A percentile compares a stretch with the other conserved stretches of the same genome.
Evolutionary conservation across 139 green algal species (phyloP).

Genomic region (Zygnema circumcarinatum): DNA sequence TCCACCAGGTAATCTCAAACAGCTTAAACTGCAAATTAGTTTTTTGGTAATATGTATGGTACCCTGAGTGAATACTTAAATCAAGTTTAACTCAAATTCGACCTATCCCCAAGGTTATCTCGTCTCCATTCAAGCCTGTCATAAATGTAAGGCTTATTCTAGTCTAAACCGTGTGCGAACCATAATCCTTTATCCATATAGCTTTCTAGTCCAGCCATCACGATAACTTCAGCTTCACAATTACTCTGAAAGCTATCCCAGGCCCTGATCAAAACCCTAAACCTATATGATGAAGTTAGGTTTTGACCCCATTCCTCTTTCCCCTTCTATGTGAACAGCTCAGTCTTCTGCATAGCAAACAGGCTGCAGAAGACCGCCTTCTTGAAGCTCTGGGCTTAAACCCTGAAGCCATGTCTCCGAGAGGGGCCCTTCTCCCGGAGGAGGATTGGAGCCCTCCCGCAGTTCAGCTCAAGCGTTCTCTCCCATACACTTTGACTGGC

Average conservation of each 20-base stretch:
- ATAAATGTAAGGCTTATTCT: no score
- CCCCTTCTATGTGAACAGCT: neutral
- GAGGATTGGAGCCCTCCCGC: slow-evolving; percentile 4
- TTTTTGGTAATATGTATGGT: slow-evolving; percentile 12
- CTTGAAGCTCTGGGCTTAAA: neutral
- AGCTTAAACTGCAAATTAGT: slow-evolving; percentile 71
- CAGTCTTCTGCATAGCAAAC: neutral
- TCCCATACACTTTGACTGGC: slow-evolving; percentile 68
- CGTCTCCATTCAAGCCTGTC: neutral
- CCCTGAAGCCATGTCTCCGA: neutral
- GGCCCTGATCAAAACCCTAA: no score
- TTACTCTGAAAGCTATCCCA: no score
- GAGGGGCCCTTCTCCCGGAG: neutral
- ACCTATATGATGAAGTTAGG: no score
- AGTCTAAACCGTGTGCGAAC: no score
- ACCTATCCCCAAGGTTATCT: neutral
- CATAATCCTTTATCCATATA: no score
- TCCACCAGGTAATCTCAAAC: slow-evolving; percentile 81
- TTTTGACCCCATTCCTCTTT: neutral
- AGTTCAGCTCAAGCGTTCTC: neutral
- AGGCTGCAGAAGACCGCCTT: neutral
- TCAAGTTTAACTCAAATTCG: neutral
- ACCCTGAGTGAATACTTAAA: neutral
- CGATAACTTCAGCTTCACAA: no score
- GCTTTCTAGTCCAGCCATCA: no score